Conservation (phyloP, 2,329 filamentous ascomycete species). For the Cucurbitaria berberidis region DNA sequence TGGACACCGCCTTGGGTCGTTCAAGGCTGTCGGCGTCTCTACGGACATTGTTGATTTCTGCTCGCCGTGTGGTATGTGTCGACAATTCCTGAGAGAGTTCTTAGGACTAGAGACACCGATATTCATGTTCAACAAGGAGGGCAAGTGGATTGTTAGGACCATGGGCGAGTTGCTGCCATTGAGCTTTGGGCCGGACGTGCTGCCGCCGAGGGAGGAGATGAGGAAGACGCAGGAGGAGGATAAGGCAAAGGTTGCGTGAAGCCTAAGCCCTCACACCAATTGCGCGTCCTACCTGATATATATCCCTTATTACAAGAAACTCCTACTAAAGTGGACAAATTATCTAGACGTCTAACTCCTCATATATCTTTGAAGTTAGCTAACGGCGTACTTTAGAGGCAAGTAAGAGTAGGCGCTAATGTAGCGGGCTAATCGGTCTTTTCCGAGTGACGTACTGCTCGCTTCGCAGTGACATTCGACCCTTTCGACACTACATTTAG, state of each 20-base stretch:
- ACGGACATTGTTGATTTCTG: constrained; percentile 68
- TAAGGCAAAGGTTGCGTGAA: constrained; percentile 27
- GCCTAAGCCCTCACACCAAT: not conserved
- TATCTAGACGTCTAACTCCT: no score
- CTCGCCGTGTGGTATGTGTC: constrained; percentile 90
- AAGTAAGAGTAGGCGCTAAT: constrained; percentile 1
- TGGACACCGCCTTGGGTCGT: constrained; percentile 54
- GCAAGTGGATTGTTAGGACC: constrained; percentile 71
- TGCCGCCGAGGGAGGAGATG: constrained; percentile 47
- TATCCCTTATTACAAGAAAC: no score
- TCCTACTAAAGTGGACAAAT: no score
- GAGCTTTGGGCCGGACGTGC: constrained; percentile 60
- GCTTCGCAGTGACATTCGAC: constrained; percentile 3
- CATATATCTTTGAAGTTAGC: no score
- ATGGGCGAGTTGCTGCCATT: constrained; percentile 67
- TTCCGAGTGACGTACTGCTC: constrained; percentile 6
- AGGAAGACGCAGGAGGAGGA: constrained; percentile 35
- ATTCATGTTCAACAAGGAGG: constrained; percentile 90
- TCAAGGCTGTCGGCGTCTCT: constrained; percentile 79
- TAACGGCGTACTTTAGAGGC: no score
- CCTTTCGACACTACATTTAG: not conserved
- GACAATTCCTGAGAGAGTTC: constrained; percentile 72
- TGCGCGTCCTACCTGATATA: no score
- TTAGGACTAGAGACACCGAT: constrained; percentile 67
- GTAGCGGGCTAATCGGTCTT: constrained; percentile 1